Percentiles rank a stretch among this genome's conserved stretches.
Conservation (phyloP, 768 basidiomycete species). For the Amanita rubescens region DNA sequence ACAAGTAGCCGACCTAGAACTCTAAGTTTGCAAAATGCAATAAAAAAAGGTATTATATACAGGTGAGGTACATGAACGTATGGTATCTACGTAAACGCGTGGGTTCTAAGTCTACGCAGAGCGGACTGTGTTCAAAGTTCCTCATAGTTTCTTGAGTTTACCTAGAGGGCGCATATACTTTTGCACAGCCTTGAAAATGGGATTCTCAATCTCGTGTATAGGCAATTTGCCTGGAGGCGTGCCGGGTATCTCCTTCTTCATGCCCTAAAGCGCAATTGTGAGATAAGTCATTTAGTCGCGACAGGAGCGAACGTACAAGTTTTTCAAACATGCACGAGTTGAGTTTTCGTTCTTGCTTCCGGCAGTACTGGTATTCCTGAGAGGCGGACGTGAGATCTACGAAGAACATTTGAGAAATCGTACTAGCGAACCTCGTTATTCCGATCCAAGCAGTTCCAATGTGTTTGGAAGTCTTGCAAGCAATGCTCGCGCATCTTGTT, state of each 20-base stretch:
- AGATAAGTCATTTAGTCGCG: neutral
- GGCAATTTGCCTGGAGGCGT: conserved; percentile 73
- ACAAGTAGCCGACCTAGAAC: too few relatives aligned
- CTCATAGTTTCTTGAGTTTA: neutral
- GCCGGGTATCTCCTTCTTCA: conserved; percentile 88
- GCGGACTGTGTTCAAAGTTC: too few relatives aligned
- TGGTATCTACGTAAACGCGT: neutral
- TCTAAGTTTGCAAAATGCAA: neutral
- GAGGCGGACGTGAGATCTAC: neutral
- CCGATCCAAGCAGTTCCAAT: conserved; percentile 91
- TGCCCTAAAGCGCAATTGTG: conserved; percentile 52
- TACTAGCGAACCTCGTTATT: conserved; percentile 80
- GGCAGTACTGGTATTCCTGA: conserved; percentile 85
- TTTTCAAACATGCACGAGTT: conserved; percentile 97
- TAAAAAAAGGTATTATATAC: neutral
- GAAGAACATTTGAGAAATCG: neutral
- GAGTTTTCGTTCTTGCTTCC: conserved; percentile 78
- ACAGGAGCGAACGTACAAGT: conserved; percentile 52
- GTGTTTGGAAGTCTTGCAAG: conserved; percentile 74
- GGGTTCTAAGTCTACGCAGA: neutral
- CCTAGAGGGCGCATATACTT: conserved; percentile 39
- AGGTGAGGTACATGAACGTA: neutral
- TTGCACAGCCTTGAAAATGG: conserved; percentile 78
- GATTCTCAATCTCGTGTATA: conserved; percentile 84
- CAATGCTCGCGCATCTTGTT: conserved; percentile 93